Evolutionary conservation across 257 asterid species (phyloP), one percentile per base, ranked within the genome.

Genomic region (Salvia splendens): DNA sequence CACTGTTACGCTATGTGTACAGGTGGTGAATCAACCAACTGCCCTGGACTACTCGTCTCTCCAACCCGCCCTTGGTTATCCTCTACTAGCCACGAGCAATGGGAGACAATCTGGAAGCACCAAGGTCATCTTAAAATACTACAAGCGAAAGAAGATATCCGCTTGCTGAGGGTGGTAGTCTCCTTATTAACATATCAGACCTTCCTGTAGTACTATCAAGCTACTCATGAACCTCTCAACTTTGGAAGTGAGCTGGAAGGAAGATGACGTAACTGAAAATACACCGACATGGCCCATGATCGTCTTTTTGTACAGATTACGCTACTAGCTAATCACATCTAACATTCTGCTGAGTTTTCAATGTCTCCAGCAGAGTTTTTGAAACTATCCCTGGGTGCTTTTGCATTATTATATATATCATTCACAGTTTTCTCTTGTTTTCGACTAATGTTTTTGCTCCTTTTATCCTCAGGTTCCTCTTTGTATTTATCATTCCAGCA

Each of bases 121-220:
- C 1, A 43, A 70, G 11, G 69, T 62, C 12, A 15, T 17, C 10
- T n/a, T 70, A 11, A 77, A 56, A 75, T 80, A 79, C 80, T 80
- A 79, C 73, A 77, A 72, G 52, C 71, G 85, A 72, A 75, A 80
- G 72, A 72, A 60, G 61, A 16, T 68, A 28, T 64, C 72, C 4
- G 68, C 73, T 49, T 68, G 77, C 45, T 74, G 24, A 79, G 78
- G 35, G 43, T 8, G 20, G 43, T 24, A 1, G 3, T n/a, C 16
- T 32, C 59, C 53, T 28, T 38, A 20, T 52, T 66, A 51, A 51
- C 15, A 36, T 55, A 30, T 33, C 73, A 71, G 38, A 33, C 38
- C 20, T 71, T 45, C 16, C 58, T 45, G 51, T 43, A 52, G n/a
- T 56, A 67, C 53, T 52, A 15, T 53, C 32, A 58, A 24, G 62